Conservation (phyloP, 768 basidiomycete species). For the Termitomyces sp. region DNA sequence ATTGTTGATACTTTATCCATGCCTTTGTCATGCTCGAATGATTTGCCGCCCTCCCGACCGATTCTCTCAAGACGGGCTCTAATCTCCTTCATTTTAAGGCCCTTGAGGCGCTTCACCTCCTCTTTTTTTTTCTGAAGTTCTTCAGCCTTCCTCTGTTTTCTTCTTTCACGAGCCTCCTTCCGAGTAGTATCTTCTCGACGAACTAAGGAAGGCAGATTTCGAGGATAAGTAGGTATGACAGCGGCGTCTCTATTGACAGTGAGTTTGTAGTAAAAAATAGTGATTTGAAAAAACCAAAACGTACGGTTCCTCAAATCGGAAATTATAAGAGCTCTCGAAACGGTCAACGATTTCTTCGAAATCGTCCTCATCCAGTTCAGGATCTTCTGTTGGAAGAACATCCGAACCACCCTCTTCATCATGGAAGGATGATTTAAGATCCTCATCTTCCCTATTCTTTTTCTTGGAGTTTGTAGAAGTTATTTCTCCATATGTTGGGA, state of each 20-base stretch:
- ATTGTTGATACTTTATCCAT: neutral
- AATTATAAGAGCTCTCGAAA: slow-evolving; percentile 97
- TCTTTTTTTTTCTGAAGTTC: slow-evolving; percentile 69
- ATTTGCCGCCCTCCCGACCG: slow-evolving; percentile 61
- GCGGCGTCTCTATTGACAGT: slow-evolving; percentile 50
- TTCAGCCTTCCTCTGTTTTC: slow-evolving; percentile 74
- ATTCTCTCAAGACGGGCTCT: slow-evolving; percentile 70
- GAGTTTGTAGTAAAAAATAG: neutral
- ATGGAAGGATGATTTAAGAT: slow-evolving; percentile 16
- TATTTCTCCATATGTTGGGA: slow-evolving; percentile 86
- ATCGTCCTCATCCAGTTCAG: slow-evolving; percentile 51
- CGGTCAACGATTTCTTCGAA: slow-evolving; percentile 89
- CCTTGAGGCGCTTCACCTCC: slow-evolving; percentile 75
- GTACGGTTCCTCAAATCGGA: slow-evolving; percentile 94
- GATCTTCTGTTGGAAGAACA: slow-evolving; percentile 17
- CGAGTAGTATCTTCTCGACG: slow-evolving; percentile 73
- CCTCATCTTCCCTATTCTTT: slow-evolving; percentile 21
- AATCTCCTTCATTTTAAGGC: slow-evolving; percentile 81
- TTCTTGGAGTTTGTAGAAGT: slow-evolving; percentile 34
- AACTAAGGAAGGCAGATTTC: slow-evolving; percentile 55
- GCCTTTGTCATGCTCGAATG: slow-evolving; percentile 33
- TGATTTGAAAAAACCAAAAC: slow-evolving; percentile 25
- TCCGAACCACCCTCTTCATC: slow-evolving; percentile 16
- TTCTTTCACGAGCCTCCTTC: slow-evolving; percentile 78
- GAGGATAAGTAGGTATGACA: slow-evolving; percentile 70